Conservation (phyloP, 2,329 filamentous ascomycete genomes). For the Calonectria fujianensis region DNA sequence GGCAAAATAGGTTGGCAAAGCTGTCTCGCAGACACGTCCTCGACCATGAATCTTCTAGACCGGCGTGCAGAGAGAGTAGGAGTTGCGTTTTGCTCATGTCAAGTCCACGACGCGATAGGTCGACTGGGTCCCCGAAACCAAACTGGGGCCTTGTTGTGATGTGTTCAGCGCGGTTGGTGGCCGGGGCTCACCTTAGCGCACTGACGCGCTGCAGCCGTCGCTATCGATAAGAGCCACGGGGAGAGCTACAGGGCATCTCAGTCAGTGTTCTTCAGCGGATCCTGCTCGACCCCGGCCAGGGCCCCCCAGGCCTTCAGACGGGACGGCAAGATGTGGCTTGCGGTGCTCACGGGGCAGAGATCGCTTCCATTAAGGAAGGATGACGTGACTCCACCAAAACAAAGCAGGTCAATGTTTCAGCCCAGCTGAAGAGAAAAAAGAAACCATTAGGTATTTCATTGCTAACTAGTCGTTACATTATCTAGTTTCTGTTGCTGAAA, state of each 20-base stretch:
- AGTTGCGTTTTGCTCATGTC: slow-evolving; percentile 28
- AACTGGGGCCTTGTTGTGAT: slow-evolving; percentile 36
- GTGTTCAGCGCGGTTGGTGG: slow-evolving; percentile 35
- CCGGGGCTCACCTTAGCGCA: slow-evolving; percentile 24
- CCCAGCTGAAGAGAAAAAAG: neutral
- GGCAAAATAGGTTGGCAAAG: neutral
- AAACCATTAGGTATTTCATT: neutral
- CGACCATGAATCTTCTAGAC: neutral
- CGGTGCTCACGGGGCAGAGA: neutral
- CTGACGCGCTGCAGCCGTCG: slow-evolving; percentile 30
- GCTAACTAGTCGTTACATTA: neutral
- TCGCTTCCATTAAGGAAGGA: neutral
- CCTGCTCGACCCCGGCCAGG: neutral
- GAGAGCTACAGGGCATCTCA: neutral
- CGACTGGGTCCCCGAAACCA: slow-evolving; percentile 1
- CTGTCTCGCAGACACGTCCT: slow-evolving; percentile 18
- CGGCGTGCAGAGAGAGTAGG: slow-evolving; percentile 1
- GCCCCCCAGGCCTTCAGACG: slow-evolving; percentile 6
- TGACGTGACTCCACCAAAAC: slow-evolving; percentile 22
- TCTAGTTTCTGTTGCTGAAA: neutral
- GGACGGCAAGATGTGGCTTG: slow-evolving; percentile 7
- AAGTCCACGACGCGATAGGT: slow-evolving; percentile 36
- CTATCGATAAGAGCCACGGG: slow-evolving; percentile 22
- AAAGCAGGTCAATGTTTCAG: slow-evolving; percentile 7
- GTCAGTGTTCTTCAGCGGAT: slow-evolving; percentile 19